These are phyloP conservation scores for Mimosa bimucronata DNA, from an alignment of 306 rosid genomes.

Conservation along the genomic window DNA sequence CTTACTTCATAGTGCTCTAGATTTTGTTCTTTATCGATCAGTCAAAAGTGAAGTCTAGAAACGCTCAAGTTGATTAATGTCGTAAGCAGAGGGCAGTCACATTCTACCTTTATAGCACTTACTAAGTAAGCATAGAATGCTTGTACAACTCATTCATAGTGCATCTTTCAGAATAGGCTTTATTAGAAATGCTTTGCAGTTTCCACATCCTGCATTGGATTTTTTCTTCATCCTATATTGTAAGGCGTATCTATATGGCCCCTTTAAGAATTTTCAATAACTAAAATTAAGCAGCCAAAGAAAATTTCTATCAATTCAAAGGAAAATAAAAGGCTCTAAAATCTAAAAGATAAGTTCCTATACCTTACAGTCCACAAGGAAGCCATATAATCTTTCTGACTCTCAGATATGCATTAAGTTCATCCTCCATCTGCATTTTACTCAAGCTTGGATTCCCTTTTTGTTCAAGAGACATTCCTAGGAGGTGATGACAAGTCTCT, in stretches of 20 bases:
- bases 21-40: background rate
- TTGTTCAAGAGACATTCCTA: slow-evolving; percentile 93
- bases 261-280: slow-evolving; percentile 7
- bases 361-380: no score
- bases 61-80: no score
- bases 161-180: background rate
- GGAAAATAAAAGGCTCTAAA: background rate
- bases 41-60: slow-evolving; percentile 21
- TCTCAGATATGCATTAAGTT: slow-evolving; percentile 81
- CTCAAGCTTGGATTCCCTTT: slow-evolving; percentile 84
- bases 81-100: slow-evolving; percentile 19
- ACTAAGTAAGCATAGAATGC: slow-evolving; percentile 29
- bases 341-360: no score
- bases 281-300: slow-evolving; percentile 15
- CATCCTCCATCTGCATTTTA: slow-evolving; percentile 75
- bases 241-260: background rate
- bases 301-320: slow-evolving; percentile 20
- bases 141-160: slow-evolving; percentile 7
- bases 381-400: slow-evolving; percentile 61
- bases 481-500: slow-evolving; percentile 91
- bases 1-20: no score
- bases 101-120: slow-evolving; percentile 4
- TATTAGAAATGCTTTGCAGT: background rate
- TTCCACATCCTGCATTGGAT: background rate
- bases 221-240: slow-evolving; percentile 3